phyloP scores from a whole-genome alignment of 208 protist species.

The Angomonas ambiguus region DNA sequence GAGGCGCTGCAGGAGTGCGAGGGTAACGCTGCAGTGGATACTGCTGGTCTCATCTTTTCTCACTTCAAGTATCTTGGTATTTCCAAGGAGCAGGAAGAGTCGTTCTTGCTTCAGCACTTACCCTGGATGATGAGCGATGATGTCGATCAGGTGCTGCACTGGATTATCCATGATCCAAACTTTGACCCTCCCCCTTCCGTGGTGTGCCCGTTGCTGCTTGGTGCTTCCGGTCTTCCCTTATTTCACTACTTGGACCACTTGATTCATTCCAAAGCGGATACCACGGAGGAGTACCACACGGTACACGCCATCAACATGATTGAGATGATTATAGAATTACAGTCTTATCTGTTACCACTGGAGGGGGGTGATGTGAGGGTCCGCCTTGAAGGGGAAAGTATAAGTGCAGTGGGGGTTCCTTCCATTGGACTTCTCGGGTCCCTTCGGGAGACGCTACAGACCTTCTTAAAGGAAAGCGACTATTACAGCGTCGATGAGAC shows the following conservation, averaged over 20 bases:
- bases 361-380: not conserved
- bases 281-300: conserved; percentile 6
- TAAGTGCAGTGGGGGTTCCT: not conserved
- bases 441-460: conserved; percentile 28
- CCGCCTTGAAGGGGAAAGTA: not conserved
- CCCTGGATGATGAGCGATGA: conserved; percentile 38
- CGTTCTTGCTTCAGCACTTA: conserved; percentile 17
- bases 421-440: conserved; percentile 38
- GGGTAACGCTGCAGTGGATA: conserved; percentile 14
- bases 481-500: conserved; percentile 30
- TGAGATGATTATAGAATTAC: conserved; percentile 10
- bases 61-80: not conserved
- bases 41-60: conserved; percentile 19
- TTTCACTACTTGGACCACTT: conserved; percentile 7
- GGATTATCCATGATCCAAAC: conserved; percentile 4
- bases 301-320: conserved; percentile 8
- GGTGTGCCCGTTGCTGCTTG: conserved; percentile 12
- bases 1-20: conserved; percentile 31
- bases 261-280: not conserved
- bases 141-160: conserved; percentile 10
- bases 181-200: not conserved
- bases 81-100: not conserved
- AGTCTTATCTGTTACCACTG: conserved; percentile 6
- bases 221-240: conserved; percentile 9
- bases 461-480: conserved; percentile 25